Evolutionary conservation across 2,329 filamentous ascomycete species (phyloP), one percentile per base, ranked within the genome.

Genomic region (Colletotrichum sp.): DNA sequence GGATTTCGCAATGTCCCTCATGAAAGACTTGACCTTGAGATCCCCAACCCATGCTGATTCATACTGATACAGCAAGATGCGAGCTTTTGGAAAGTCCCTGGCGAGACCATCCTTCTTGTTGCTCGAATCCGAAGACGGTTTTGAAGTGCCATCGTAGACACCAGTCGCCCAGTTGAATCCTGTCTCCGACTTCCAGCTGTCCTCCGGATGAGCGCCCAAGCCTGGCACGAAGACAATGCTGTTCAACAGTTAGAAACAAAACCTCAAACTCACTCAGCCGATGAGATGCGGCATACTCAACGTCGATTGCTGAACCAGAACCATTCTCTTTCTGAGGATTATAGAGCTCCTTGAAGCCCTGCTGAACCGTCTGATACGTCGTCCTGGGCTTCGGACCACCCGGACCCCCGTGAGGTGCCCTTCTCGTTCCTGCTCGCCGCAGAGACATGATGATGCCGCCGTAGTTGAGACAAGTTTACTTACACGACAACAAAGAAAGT

Each of bases 211-310:
- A 9, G 85, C 84, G 2, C 84, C 86, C 15, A 87, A 75, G 2
- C 86, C 86, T 2, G 86, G 84, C 1, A 87, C 85, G 15, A 86
- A 84, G 3, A 87, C 83, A 36, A 87, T 86, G 59, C 84, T 83
- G 59, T 52, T 52, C 80, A 36, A 57, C 5, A 30, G 30, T 81
- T 66, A 80, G 77, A 44, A 62, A 12, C 44, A 10, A 52, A 52
- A 13, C 13, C 8, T 26, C 44, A 13, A 22, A 57, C 5, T 52
- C 70, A 32, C 55, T 10, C 62, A 36, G 30, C 28, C 16, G 5
- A 30, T 30, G 24, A 24, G 24, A 44, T 13, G 39, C 22, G 62
- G 79, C 81, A 78, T 76, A 84, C 81, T 86, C 85, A 62, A 86
- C 81, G 30, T 86, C 84, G 0, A 85, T 81, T 16, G 78, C 75